Conservation (phyloP, 257 asterid species). For the Nicotiana paniculata region DNA sequence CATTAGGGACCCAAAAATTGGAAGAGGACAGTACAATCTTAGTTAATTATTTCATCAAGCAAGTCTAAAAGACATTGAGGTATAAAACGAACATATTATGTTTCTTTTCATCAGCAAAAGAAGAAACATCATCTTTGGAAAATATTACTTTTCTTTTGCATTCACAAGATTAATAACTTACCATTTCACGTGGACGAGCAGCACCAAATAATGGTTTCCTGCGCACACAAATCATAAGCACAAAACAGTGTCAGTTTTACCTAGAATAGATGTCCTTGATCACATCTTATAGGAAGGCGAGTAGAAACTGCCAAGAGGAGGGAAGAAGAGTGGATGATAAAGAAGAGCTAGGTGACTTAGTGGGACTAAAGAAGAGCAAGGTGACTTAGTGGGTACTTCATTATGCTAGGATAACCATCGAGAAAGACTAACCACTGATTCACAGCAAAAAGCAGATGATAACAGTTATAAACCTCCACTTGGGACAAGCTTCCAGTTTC, state of each 20-base stretch:
- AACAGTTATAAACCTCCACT: background rate
- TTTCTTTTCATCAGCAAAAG: background rate
- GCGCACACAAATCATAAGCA: slow-evolving; percentile 25
- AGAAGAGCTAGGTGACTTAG: background rate
- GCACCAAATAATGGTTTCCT: slow-evolving; percentile 75
- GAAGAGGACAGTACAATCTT: background rate
- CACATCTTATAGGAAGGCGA: slow-evolving; percentile 10
- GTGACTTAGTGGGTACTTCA: background rate
- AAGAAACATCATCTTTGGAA: background rate
- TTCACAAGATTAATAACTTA: slow-evolving; percentile 23
- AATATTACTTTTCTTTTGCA: slow-evolving; percentile 1
- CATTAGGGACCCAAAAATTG: background rate
- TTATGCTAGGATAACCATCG: background rate
- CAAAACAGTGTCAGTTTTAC: slow-evolving; percentile 20
- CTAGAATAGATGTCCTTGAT: slow-evolving; percentile 8
- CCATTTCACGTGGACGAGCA: slow-evolving; percentile 88
- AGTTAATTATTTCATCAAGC: background rate
- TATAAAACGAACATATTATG: background rate
- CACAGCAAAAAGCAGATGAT: background rate
- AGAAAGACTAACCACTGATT: background rate
- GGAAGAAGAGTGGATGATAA: background rate
- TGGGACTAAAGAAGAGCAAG: background rate
- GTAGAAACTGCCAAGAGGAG: background rate
- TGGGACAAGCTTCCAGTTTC: background rate
- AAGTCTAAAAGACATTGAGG: background rate